Conservation (phyloP, 2,329 filamentous ascomycete species). For the Alternaria burnsii region DNA sequence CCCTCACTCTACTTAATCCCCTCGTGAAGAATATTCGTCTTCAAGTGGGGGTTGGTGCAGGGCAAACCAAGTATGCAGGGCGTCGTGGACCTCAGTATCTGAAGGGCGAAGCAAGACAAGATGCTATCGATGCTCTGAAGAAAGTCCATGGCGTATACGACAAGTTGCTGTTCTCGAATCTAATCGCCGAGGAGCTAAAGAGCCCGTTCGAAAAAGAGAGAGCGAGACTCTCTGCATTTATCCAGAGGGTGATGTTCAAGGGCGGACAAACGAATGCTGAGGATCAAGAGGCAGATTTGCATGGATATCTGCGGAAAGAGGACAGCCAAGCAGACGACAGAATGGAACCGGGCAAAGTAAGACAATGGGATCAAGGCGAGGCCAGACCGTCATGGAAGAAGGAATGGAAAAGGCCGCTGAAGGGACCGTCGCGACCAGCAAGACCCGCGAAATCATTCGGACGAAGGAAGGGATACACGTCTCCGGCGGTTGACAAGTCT, state of each 20-base stretch:
- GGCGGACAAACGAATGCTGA: conserved; percentile 4
- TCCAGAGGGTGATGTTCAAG: conserved; percentile 32
- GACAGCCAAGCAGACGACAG: background rate
- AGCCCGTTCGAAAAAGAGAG: conserved; percentile 36
- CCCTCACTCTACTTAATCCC: conserved; percentile 39
- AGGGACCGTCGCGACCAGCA: conserved; percentile 10
- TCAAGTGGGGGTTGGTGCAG: conserved; percentile 40
- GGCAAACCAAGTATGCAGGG: conserved; percentile 4
- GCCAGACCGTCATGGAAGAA: conserved; percentile 23
- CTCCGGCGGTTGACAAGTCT: background rate
- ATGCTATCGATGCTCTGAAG: conserved; percentile 38
- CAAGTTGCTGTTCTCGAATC: conserved; percentile 39
- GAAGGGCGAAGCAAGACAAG: conserved; percentile 29
- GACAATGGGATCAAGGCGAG: conserved; percentile 2
- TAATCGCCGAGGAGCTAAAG: conserved; percentile 42
- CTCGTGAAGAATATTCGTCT: conserved; percentile 38
- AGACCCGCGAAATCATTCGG: background rate
- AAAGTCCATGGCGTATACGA: conserved; percentile 44
- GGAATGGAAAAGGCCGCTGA: conserved; percentile 22
- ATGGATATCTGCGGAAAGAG: conserved; percentile 17
- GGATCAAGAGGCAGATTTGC: conserved; percentile 19
- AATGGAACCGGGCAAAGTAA: background rate
- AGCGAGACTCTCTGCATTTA: conserved; percentile 37
- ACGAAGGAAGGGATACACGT: conserved; percentile 1
- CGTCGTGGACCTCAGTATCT: conserved; percentile 23